phyloP scores from a whole-genome alignment of 805 yeast genomes.

The Saturnispora quitensis region DNA sequence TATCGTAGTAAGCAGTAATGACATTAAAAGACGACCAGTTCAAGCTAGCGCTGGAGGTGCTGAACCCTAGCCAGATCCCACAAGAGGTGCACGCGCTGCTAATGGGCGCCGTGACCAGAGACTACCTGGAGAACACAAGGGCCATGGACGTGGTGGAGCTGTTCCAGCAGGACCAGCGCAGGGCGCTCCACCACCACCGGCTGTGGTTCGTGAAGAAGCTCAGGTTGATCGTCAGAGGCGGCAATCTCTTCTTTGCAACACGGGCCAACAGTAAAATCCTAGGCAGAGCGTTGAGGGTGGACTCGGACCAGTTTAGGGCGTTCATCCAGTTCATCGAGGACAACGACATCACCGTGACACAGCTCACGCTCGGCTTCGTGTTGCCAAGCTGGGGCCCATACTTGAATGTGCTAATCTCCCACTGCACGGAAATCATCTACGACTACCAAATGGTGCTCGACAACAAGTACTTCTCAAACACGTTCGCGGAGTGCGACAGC shows the following conservation, averaged over 20 bases:
- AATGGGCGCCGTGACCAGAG: not conserved
- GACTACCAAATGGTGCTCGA: conserved; percentile 2
- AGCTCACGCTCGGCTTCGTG: conserved; percentile 2
- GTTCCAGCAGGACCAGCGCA: not conserved
- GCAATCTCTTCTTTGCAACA: not conserved
- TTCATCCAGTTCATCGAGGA: not conserved
- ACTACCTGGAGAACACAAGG: not conserved
- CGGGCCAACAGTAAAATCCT: not conserved
- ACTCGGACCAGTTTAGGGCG: not conserved
- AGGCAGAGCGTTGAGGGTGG: conserved; percentile 1
- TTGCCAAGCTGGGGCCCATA: not conserved
- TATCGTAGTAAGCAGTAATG: not conserved
- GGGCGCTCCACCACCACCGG: not conserved
- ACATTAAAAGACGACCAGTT: not conserved
- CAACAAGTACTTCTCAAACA: not conserved
- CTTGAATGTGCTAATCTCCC: not conserved
- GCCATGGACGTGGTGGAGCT: conserved; percentile 3
- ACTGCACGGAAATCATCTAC: conserved; percentile 1
- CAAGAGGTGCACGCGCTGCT: not conserved
- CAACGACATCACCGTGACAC: not conserved
- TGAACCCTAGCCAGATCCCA: not conserved
- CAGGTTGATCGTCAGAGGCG: not conserved
- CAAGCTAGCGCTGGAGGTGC: not conserved
- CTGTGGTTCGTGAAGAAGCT: not conserved
- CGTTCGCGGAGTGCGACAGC: not conserved